Conservation (phyloP, 768 basidiomycete species). For the Russula sp. region DNA sequence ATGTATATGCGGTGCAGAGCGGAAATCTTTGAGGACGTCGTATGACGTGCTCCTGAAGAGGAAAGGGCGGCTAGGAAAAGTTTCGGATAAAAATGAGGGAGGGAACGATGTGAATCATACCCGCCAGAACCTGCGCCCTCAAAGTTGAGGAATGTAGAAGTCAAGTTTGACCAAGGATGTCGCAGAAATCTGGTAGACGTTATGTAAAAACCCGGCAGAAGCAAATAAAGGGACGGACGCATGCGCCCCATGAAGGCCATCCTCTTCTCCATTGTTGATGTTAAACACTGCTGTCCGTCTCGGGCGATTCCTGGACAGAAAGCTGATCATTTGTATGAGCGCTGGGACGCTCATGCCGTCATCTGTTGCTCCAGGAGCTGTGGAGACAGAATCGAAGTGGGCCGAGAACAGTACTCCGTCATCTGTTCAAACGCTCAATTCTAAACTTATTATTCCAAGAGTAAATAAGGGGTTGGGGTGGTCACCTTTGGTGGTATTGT, state of each 20-base stretch:
- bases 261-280: conserved; percentile 83
- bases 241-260: conserved; percentile 67
- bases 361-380: conserved; percentile 69
- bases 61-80: conserved; percentile 52
- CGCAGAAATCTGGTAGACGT: conserved; percentile 47
- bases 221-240: conserved; percentile 36
- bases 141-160: conserved; percentile 68
- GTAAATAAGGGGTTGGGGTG: not conserved
- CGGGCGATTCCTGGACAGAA: conserved; percentile 39
- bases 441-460: no score
- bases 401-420: conserved; percentile 65
- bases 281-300: conserved; percentile 69
- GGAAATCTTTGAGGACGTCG: conserved; percentile 50
- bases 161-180: conserved; percentile 68
- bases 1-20: conserved; percentile 58
- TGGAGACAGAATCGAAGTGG: conserved; percentile 78
- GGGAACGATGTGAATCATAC: conserved; percentile 34
- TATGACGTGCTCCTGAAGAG: conserved; percentile 68
- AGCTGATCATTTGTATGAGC: conserved; percentile 55
- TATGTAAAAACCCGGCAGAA: not conserved
- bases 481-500: conserved; percentile 30
- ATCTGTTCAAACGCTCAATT: conserved; percentile 26
- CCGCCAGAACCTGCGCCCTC: conserved; percentile 80
- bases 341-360: conserved; percentile 70
- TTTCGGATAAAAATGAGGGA: conserved; percentile 3